Evolutionary conservation across 495 filamentous ascomycete species (phyloP).

Genomic region (Neurospora cerealis): DNA sequence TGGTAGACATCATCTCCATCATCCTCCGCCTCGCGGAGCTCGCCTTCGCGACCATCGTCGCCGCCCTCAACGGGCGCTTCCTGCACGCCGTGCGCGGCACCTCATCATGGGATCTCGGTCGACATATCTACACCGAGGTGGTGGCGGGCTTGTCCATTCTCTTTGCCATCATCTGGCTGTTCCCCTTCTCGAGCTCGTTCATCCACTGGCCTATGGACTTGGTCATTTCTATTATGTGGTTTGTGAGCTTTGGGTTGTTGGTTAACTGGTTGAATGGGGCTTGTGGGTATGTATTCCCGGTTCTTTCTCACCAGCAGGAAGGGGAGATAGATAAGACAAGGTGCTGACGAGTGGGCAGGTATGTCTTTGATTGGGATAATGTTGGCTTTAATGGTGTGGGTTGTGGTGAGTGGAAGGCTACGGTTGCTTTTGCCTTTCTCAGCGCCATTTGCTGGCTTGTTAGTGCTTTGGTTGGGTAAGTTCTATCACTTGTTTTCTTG

Average conservation of each 20-base stretch:
- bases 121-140: slow-evolving; percentile 40
- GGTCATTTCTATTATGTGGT: slow-evolving; percentile 52
- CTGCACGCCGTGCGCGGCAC: slow-evolving; percentile 23
- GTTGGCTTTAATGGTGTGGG: slow-evolving; percentile 73
- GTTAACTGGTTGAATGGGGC: slow-evolving; percentile 40
- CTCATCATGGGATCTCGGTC: slow-evolving; percentile 28
- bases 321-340: neutral
- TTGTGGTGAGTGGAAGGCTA: slow-evolving; percentile 56
- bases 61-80: slow-evolving; percentile 36
- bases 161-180: slow-evolving; percentile 37
- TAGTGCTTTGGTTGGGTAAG: slow-evolving; percentile 40
- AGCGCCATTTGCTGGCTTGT: slow-evolving; percentile 59
- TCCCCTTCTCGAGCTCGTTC: slow-evolving; percentile 35
- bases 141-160: slow-evolving; percentile 37
- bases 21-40: slow-evolving; percentile 38
- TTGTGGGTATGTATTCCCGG: slow-evolving; percentile 54
- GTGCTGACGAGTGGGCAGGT: slow-evolving; percentile 28
- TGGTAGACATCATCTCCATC: slow-evolving; percentile 29
- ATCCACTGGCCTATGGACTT: slow-evolving; percentile 45
- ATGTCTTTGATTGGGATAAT: slow-evolving; percentile 86
- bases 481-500: neutral
- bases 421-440: slow-evolving; percentile 57
- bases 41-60: slow-evolving; percentile 37
- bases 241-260: slow-evolving; percentile 52
- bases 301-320: neutral